Conservation (phyloP, 2,329 filamentous ascomycete species). For the Xylaria sp. region DNA sequence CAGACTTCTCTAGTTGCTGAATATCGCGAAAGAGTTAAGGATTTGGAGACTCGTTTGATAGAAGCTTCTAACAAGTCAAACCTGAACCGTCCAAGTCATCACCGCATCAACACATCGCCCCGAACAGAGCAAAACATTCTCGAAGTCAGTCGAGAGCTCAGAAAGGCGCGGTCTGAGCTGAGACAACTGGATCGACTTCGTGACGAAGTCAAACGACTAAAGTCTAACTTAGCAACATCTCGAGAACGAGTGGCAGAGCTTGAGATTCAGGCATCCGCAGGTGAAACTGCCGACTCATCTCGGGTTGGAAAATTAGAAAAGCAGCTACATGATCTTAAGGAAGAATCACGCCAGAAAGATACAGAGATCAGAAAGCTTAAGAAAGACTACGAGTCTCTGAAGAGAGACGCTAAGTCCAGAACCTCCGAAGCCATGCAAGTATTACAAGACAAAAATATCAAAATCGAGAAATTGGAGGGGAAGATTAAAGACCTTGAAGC, state of each 20-base stretch:
- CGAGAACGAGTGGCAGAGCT: conserved; percentile 56
- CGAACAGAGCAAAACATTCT: conserved; percentile 62
- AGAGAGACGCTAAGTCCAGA: conserved; percentile 62
- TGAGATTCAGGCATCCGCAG: conserved; percentile 50
- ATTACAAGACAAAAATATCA: conserved; percentile 65
- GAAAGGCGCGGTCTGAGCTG: conserved; percentile 63
- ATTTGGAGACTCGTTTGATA: conserved; percentile 64
- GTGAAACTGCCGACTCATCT: conserved; percentile 43
- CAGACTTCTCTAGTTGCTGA: conserved; percentile 68
- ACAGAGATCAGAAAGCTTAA: conserved; percentile 61
- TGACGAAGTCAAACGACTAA: conserved; percentile 64
- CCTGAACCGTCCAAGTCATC: conserved; percentile 46
- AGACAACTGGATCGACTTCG: conserved; percentile 62
- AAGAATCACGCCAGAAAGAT: conserved; percentile 59
- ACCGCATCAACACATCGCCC: conserved; percentile 57
- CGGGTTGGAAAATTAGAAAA: conserved; percentile 53
- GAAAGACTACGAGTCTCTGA: conserved; percentile 64
- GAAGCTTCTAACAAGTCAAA: conserved; percentile 53
- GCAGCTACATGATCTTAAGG: conserved; percentile 57
- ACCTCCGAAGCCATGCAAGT: conserved; percentile 67
- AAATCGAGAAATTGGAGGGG: conserved; percentile 66
- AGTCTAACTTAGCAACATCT: conserved; percentile 59
- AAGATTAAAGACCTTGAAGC: conserved; percentile 60
- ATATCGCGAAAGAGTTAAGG: conserved; percentile 68
- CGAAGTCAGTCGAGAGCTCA: conserved; percentile 65